phyloP scores from a whole-genome alignment of 2,329 filamentous ascomycete genomes.

The Cordyceps cicadae region DNA sequence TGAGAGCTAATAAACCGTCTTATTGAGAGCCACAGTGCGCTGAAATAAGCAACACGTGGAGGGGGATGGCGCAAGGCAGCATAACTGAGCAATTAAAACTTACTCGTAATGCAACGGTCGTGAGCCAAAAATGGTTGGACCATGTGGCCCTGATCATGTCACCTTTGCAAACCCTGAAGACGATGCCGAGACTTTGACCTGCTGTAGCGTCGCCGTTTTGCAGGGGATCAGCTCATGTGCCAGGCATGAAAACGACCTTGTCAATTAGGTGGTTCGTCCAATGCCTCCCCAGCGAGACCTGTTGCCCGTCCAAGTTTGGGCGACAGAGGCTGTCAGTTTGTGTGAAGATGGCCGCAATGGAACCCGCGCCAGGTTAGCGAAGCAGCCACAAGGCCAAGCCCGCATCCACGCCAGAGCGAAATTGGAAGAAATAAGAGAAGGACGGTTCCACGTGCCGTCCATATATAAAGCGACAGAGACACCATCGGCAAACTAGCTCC shows the following conservation, averaged over 20 bases:
- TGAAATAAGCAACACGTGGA: slow-evolving; percentile 4
- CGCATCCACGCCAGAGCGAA: background rate
- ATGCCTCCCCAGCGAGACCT: background rate
- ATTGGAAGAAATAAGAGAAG: slow-evolving; percentile 5
- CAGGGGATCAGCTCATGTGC: background rate
- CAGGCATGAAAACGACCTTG: background rate
- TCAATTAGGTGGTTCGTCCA: background rate
- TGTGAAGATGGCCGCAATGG: background rate
- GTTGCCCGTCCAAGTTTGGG: background rate
- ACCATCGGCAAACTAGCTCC: background rate
- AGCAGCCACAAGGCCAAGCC: background rate
- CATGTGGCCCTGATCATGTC: background rate
- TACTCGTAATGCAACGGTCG: slow-evolving; percentile 6
- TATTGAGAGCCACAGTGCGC: background rate
- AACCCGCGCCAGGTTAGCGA: background rate
- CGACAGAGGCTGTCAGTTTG: background rate
- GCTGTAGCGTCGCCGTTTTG: background rate
- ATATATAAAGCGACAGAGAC: no score
- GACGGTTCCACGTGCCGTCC: background rate
- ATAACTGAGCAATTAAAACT: slow-evolving; percentile 6
- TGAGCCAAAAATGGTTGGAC: background rate
- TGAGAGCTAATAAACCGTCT: no score
- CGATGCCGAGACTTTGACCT: slow-evolving; percentile 1
- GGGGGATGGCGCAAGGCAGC: background rate
- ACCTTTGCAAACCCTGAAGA: background rate